A percentile compares a stretch with the other conserved stretches of the same genome.
These are phyloP conservation scores for Zarea fungicola DNA, from an alignment of 2,329 filamentous ascomycete species.

Conservation along the genomic window DNA sequence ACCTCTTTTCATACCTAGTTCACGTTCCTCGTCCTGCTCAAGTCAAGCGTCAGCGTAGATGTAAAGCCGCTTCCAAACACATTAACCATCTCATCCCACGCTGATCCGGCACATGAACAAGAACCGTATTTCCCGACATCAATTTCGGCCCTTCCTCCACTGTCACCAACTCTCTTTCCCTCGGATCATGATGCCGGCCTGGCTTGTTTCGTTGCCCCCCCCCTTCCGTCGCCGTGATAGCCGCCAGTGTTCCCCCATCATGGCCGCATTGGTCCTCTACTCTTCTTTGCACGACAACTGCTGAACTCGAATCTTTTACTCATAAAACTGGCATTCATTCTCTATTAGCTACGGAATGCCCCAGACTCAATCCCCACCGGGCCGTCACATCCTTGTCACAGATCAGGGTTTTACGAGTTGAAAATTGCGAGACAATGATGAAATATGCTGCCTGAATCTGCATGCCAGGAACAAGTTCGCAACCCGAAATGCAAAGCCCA, in stretches of 20 bases:
- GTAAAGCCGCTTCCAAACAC: not conserved
- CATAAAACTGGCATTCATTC: no score
- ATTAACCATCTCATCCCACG: not conserved
- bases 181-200: no score
- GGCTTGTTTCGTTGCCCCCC: slow-evolving; percentile 6
- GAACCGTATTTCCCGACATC: no score
- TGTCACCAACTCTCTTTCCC: no score
- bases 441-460: slow-evolving; percentile 19
- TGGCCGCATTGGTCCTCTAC: not conserved
- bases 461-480: slow-evolving; percentile 27
- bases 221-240: slow-evolving; percentile 5
- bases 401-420: not conserved
- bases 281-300: no score
- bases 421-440: slow-evolving; percentile 10
- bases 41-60: no score
- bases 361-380: no score
- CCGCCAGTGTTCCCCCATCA: not conserved
- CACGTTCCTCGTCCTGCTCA: no score
- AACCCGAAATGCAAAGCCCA: slow-evolving; percentile 31
- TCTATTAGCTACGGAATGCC: no score
- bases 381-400: not conserved
- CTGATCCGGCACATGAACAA: slow-evolving; percentile 3
- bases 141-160: no score
- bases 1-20: no score
- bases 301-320: no score